Evolutionary conservation across 2,329 filamentous ascomycete species (phyloP).

Genomic region (Talaromyces sp.): DNA sequence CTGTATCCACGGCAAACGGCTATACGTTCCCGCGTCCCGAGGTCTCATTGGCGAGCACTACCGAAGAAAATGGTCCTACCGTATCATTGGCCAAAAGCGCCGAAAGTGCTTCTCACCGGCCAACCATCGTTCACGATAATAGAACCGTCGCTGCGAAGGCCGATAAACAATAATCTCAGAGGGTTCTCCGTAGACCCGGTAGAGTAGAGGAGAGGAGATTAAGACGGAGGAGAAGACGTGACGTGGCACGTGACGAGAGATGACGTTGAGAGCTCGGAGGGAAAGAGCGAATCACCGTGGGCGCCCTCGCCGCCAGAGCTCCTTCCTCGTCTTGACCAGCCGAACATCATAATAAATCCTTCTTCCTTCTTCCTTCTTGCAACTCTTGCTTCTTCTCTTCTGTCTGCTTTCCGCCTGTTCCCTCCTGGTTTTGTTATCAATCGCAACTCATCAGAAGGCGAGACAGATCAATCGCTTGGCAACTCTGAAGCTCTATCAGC

Average conservation of each 20-base stretch:
- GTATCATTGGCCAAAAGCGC: neutral
- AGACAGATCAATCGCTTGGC: too few species aligned
- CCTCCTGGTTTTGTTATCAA: too few species aligned
- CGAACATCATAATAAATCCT: neutral
- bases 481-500: too few species aligned
- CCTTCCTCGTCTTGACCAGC: neutral
- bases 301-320: neutral
- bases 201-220: neutral
- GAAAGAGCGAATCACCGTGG: slow-evolving; percentile 4
- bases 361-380: neutral
- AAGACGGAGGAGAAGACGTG: neutral
- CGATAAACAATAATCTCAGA: neutral
- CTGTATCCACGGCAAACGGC: too few species aligned
- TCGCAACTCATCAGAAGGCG: neutral
- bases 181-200: too few species aligned
- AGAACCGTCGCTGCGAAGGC: neutral
- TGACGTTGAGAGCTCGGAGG: slow-evolving; percentile 7
- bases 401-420: too few species aligned
- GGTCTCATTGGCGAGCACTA: neutral
- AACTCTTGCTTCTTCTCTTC: neutral
- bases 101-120: neutral
- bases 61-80: neutral
- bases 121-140: neutral
- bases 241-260: slow-evolving; percentile 5
- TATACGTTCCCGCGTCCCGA: neutral